Evolutionary conservation across 78 protist species (phyloP), one percentile per base, ranked within the genome.

Genomic region (Dictyostelium purpureum): DNA sequence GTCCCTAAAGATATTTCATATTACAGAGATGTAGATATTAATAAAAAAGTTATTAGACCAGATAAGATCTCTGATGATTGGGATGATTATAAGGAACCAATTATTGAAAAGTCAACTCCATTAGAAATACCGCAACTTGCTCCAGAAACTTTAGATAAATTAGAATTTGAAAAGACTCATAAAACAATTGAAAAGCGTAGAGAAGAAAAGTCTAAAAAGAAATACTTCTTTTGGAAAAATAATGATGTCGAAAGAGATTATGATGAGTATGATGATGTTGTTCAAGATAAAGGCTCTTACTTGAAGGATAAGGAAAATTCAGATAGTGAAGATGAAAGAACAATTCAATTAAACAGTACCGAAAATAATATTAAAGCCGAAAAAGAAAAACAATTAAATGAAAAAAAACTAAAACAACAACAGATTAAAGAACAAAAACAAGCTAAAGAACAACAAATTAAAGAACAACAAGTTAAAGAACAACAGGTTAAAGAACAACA

Each of bases 141-240:
- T 45, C 79, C 54, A 47, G 79, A 71, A 26, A 71, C 59, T 26
- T 16, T 71, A 2, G 81, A 75, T 52, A 75, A 38, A 75, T 51
- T 75, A 3, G 66, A 47, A 51, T 28, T 75, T 9, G 52, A 75
- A 45, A 28, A 47, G 35, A 56, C 10, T 14, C 45, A 75, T 35
- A 35, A 75, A 75, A 19, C 61, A 28, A 52, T 75, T 51, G 81
- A 75, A 33, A 75, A 75, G 12, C 75, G 77, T 54, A 67, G 80
- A 71, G 65, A 70, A 37, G 90, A 83, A 33, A 54, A 67, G 19
- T 43, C 90, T 6, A 83, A 83, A 35, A 83, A 83, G 73, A 83
- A 83, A 35, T 83, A 40, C 43, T 83, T 83, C 40, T 83, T 83
- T 43, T 83, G 90, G 90, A 49, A 51, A 54, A 31, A 83, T 42